Evolutionary conservation across 805 yeast genomes (phyloP).

Genomic region (Wickerhamiella qilinensis): DNA sequence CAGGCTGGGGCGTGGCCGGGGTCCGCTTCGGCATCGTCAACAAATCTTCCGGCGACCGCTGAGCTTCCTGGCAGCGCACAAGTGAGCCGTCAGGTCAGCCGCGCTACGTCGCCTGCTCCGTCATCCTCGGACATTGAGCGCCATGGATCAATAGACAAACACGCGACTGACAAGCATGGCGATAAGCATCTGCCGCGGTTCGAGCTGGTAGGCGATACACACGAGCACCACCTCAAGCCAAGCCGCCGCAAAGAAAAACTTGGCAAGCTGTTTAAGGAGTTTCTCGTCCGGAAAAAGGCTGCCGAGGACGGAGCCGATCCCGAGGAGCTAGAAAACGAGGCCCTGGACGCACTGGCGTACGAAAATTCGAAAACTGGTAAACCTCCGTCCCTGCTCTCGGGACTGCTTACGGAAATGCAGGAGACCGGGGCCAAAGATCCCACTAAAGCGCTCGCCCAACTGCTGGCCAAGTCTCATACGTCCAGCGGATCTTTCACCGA

Average conservation of each 20-base stretch:
- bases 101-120: not conserved
- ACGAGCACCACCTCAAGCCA: conserved; percentile 62
- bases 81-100: not conserved
- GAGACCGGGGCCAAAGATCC: conserved; percentile 3
- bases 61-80: not conserved
- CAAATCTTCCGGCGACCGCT: not conserved
- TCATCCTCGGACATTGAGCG: not conserved
- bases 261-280: conserved; percentile 12
- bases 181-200: not conserved
- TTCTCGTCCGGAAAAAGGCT: conserved; percentile 8
- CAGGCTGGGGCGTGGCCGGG: not conserved
- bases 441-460: not conserved
- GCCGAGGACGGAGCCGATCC: not conserved
- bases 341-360: conserved; percentile 10
- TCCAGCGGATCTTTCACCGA: conserved; percentile 47
- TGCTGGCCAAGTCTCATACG: conserved; percentile 4
- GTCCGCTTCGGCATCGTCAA: not conserved
- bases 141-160: not conserved
- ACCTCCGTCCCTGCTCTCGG: conserved; percentile 13
- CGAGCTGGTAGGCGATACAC: conserved; percentile 21
- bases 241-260: conserved; percentile 32
- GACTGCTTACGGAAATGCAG: conserved; percentile 9
- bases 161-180: not conserved
- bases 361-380: conserved; percentile 5
- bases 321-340: conserved; percentile 10